Evolutionary conservation across 1,139 yeast species (phyloP).

Genomic region (Saccharomyces hybrid): DNA sequence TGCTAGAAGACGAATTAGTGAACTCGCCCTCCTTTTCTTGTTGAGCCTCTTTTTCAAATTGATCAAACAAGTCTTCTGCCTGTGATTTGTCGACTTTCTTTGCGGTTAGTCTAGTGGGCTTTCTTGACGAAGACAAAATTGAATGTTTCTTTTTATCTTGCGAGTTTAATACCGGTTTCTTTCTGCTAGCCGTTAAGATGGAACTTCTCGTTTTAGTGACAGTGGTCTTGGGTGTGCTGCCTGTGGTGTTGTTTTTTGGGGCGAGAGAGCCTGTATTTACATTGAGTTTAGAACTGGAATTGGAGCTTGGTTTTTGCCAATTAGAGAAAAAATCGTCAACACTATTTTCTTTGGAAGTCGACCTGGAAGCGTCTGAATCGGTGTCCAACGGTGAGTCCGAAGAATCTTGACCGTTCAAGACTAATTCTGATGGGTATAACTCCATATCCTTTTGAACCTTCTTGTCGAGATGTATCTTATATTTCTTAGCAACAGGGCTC

Average conservation of each 20-base stretch:
- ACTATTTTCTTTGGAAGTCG: conserved; percentile 38
- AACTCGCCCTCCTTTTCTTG: conserved; percentile 44
- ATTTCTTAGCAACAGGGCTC: conserved; percentile 66
- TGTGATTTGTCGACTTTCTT: conserved; percentile 46
- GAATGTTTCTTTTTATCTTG: conserved; percentile 29
- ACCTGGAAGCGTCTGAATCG: conserved; percentile 31
- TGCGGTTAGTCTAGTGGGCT: conserved; percentile 50
- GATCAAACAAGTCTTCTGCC: conserved; percentile 71
- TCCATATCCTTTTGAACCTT: conserved; percentile 60
- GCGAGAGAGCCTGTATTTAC: conserved; percentile 26
- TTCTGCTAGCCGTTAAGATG: conserved; percentile 22
- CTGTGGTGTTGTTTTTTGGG: conserved; percentile 10
- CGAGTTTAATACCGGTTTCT: conserved; percentile 11
- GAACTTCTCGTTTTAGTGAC: conserved; percentile 22
- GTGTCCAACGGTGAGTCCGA: conserved; percentile 30
- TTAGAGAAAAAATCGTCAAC: conserved; percentile 84
- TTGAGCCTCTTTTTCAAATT: conserved; percentile 79
- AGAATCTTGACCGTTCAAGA: conserved; percentile 50
- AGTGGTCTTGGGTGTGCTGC: conserved; percentile 9
- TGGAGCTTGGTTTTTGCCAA: conserved; percentile 69
- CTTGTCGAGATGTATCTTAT: conserved; percentile 69
- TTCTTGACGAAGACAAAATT: conserved; percentile 32
- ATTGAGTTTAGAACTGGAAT: conserved; percentile 25
- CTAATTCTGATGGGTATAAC: conserved; percentile 59
- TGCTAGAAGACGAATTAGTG: conserved; percentile 6